Base-by-base conservation (phyloP, 768 basidiomycete genomes). In the Lactarius hengduanensis region DNA sequence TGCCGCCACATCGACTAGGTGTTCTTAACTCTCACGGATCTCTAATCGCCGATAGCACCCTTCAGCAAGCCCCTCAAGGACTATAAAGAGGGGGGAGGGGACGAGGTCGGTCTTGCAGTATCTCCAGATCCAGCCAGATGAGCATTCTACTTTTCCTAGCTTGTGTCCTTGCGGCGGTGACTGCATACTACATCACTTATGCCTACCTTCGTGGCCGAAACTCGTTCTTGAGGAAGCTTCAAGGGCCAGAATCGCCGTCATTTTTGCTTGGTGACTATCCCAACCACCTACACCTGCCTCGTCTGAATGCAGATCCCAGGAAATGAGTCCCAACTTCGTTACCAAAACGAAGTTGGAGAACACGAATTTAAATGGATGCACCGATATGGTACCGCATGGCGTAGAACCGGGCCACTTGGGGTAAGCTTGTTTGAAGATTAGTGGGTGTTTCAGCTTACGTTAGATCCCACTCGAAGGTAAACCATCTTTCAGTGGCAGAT, bases 321-420 rank as follows among this genome's bases (percentile, higher is more conserved):
- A 22, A 71, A 71, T 57, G 72, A 75, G 13, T 63, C 64, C 34
- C 67, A 71, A 4, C 16, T 74, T 59, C 66, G 64, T 32, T 58
- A 65, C 28, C 71, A 76, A 28, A 61, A 70, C 28, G 69, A 77
- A 47, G 72, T 75, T 7, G 76, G 76, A 41, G 76, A 77, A 53
- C 56, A 11, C 0, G 69, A 70, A 41, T 69, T 65, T 60, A 36
- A 62, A 22, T 77, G 74, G 75, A 67, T 68, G 54, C 67, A 68
- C 13, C 68, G 71, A 59, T 77, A 74, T 28, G 76, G 76, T 13
- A 62, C 59, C 9, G 73, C 72, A 26, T 70, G 69, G 69, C 69
- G 69, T 45, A 64, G 70, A 45, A 36, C 47, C 20, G 69, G 69
- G 15, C 26, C 59, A 18, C 59, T 73, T 3, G 73, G 73, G 13